These are phyloP conservation scores for Fusarium albosuccineum DNA, from an alignment of 2,329 filamentous ascomycete species.

Conservation along the genomic window DNA sequence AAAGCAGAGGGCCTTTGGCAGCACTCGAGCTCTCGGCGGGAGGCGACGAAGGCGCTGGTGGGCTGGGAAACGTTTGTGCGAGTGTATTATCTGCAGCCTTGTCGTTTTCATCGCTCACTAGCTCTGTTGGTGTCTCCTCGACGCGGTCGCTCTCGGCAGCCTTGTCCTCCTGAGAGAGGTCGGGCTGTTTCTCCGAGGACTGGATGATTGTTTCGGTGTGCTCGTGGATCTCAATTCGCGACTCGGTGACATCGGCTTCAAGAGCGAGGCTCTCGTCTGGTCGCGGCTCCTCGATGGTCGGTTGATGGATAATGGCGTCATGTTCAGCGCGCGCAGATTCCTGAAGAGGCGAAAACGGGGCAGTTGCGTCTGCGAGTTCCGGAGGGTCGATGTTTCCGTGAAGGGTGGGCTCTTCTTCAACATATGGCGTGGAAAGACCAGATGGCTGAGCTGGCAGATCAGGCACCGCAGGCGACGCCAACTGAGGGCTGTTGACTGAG, in stretches of 20 bases:
- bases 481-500: conserved; percentile 10
- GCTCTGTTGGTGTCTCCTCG: conserved; percentile 29
- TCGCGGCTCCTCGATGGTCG: neutral
- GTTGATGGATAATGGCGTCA: neutral
- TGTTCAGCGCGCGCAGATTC: conserved; percentile 8
- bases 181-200: conserved; percentile 32
- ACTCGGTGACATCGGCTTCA: conserved; percentile 1
- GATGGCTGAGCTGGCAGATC: neutral
- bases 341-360: conserved; percentile 17
- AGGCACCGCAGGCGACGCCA: conserved; percentile 25
- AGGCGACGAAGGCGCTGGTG: conserved; percentile 6
- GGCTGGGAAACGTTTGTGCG: neutral
- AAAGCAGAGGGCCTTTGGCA: conserved; percentile 19
- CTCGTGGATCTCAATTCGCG: conserved; percentile 27
- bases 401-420: neutral
- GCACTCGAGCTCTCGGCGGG: conserved; percentile 2
- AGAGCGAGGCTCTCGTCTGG: neutral
- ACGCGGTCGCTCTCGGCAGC: conserved; percentile 21
- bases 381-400: neutral
- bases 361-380: neutral
- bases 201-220: conserved; percentile 35
- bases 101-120: neutral
- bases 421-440: conserved; percentile 21
- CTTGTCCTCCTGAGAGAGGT: conserved; percentile 3
- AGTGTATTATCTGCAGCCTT: neutral